Base-by-base conservation (phyloP, 2,329 filamentous ascomycete species). In the Ramularia endophylla region DNA sequence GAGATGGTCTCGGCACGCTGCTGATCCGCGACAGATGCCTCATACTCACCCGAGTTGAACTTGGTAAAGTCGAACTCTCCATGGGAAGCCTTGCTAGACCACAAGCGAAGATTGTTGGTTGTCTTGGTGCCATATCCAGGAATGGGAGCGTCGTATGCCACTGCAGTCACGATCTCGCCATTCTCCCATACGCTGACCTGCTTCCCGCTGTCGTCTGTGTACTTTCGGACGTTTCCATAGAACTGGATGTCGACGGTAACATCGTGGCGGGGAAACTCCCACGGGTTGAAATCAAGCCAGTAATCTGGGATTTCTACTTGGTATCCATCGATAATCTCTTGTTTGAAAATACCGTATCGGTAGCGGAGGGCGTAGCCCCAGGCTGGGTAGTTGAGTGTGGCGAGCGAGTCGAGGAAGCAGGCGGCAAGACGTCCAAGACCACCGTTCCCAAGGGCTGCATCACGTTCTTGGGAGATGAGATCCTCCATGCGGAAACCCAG, bases 51-150 rank as follows among this genome's bases (percentile, higher is more conserved):
- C 45, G 77, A 92, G 70, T 98, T 98, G 80, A 98, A 98, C 65
- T 97, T 97, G 61, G 95, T 90, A 70, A 98, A 98, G 69, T 98
- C 90, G 52, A 98, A 98, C 66, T 98, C 92, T 52, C 92, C 92
- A 55, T 87, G 90, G 33, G 89, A 89, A 31, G 92, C 90, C 69
- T 95, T 95, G 73, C 88, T 95, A 32, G 88, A 95, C 92, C 92
- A 98, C 28, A 98, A 75, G 46, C 92, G 84, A 50, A 98, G 74
- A 68, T 98, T 98, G 73, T 98, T 98, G 55, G 89, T 95, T 8
- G 89, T 90, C 6, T 80, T 72, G 0, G 92, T 98, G 48, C 80
- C 81, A 62, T 88, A 97, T 8, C 92, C 92, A 15, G 92, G 92
- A 53, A 97, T 60, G 5, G 71, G 71, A 30, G 95, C 87, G 65